Conservation (phyloP, 306 rosid species). For the Dalbergia cochinchinensis region DNA sequence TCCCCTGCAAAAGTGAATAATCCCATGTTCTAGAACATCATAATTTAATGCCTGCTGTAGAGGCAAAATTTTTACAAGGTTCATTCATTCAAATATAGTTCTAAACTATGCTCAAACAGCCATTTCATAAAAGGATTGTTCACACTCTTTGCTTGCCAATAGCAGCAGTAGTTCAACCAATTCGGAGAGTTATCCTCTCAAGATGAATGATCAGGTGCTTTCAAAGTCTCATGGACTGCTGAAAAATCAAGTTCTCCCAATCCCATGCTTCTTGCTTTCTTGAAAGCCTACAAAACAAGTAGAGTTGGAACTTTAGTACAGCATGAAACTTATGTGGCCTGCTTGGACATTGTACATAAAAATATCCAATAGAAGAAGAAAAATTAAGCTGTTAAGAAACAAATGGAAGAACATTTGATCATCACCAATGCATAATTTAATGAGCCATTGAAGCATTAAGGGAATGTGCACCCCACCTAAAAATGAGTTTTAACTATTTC, state of each 20-base stretch:
- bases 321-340: neutral
- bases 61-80: constrained; percentile 16
- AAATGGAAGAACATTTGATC: neutral
- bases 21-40: neutral
- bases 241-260: constrained; percentile 86
- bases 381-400: too few relatives aligned
- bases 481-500: neutral
- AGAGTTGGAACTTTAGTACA: constrained; percentile 25
- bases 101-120: constrained; percentile 24
- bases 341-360: neutral
- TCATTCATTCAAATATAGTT: constrained; percentile 25
- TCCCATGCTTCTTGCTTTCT: constrained; percentile 85
- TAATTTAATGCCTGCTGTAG: neutral
- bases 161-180: constrained; percentile 29
- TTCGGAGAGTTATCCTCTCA: constrained; percentile 24
- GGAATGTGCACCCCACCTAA: neutral
- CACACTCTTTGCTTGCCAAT: constrained; percentile 13
- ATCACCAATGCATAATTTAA: constrained; percentile 19
- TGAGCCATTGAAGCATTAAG: neutral
- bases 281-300: constrained; percentile 66
- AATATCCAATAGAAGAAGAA: neutral
- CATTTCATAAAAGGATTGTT: constrained; percentile 39
- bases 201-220: constrained; percentile 49
- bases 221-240: constrained; percentile 72
- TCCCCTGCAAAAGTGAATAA: neutral